Evolutionary conservation across 176 grass and related monocot species (phyloP).

Genomic region (Carex myosuroides): DNA sequence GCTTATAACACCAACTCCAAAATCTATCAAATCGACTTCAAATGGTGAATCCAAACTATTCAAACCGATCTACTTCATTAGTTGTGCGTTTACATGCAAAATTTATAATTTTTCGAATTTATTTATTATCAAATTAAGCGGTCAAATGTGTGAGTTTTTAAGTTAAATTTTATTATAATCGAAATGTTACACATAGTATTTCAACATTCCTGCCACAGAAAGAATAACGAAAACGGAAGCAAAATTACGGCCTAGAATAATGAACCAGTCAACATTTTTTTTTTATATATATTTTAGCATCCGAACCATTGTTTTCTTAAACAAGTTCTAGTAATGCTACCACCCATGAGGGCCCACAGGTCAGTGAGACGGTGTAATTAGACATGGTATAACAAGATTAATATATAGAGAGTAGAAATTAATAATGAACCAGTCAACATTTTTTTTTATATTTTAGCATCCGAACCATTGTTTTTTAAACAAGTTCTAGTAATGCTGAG

Average conservation of each 20-base stretch:
- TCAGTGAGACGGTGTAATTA: not conserved
- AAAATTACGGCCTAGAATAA: not conserved
- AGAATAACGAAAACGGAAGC: not conserved
- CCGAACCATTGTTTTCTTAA: not conserved
- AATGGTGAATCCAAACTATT: too few species aligned
- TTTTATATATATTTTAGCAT: not conserved
- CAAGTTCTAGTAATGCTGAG: not conserved
- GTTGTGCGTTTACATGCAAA: too few species aligned
- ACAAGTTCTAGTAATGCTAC: not conserved
- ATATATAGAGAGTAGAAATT: not conserved
- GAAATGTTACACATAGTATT: not conserved
- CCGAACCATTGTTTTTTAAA: not conserved
- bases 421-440: too few species aligned
- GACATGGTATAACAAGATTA: not conserved
- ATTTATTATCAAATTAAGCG: too few species aligned
- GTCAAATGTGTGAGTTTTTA: too few species aligned
- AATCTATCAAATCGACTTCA: too few species aligned
- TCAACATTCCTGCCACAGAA: not conserved
- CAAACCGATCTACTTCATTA: too few species aligned
- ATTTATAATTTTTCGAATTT: too few species aligned
- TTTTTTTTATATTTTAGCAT: not conserved
- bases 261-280: not conserved
- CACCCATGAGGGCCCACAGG: not conserved
- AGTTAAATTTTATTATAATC: too few species aligned
- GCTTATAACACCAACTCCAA: too few species aligned